Percentiles rank a stretch among this genome's conserved stretches.
Evolutionary conservation across 1,284 basidiomycete species (phyloP).

Genomic region (Sporisorium iseilematis-ciliati): DNA sequence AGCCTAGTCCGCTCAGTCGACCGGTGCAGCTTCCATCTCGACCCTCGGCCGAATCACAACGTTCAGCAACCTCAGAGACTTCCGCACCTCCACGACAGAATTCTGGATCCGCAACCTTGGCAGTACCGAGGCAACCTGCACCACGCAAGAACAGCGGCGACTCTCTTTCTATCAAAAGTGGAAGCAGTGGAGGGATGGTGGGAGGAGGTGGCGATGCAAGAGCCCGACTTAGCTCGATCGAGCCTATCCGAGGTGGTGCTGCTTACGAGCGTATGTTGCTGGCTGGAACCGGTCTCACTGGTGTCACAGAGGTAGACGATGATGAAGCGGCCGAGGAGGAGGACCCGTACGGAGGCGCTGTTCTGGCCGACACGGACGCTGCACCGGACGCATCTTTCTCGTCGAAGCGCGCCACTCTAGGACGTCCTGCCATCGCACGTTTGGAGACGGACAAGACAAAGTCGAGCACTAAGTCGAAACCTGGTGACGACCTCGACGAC

Average conservation of each 20-base stretch:
- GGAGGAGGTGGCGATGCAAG: slow-evolving; percentile 53
- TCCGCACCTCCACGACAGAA: slow-evolving; percentile 3
- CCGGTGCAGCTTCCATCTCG: slow-evolving; percentile 28
- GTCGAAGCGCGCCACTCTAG: slow-evolving; percentile 42
- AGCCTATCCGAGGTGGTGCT: slow-evolving; percentile 61
- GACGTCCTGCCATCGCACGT: slow-evolving; percentile 36
- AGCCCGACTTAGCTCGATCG: slow-evolving; percentile 61
- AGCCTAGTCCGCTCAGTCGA: slow-evolving; percentile 33
- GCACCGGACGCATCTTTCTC: slow-evolving; percentile 18
- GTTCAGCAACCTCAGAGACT: slow-evolving; percentile 15
- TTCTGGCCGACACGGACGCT: slow-evolving; percentile 33
- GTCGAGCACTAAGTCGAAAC: slow-evolving; percentile 3
- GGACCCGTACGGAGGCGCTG: slow-evolving; percentile 55
- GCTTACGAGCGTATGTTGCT: slow-evolving; percentile 65
- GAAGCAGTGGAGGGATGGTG: slow-evolving; percentile 23
- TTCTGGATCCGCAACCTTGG: slow-evolving; percentile 6
- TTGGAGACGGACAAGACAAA: slow-evolving; percentile 28
- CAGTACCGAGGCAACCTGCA: slow-evolving; percentile 22
- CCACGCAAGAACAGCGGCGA: slow-evolving; percentile 38
- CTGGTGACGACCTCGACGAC: slow-evolving; percentile 13
- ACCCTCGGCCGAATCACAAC: slow-evolving; percentile 18
- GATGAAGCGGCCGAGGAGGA: slow-evolving; percentile 46
- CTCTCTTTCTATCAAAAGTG: slow-evolving; percentile 25
- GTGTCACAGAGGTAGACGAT: slow-evolving; percentile 57
- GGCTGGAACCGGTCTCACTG: slow-evolving; percentile 57